Conservation (phyloP, 345 rosid genomes). For the Schrenkiella parvula region DNA sequence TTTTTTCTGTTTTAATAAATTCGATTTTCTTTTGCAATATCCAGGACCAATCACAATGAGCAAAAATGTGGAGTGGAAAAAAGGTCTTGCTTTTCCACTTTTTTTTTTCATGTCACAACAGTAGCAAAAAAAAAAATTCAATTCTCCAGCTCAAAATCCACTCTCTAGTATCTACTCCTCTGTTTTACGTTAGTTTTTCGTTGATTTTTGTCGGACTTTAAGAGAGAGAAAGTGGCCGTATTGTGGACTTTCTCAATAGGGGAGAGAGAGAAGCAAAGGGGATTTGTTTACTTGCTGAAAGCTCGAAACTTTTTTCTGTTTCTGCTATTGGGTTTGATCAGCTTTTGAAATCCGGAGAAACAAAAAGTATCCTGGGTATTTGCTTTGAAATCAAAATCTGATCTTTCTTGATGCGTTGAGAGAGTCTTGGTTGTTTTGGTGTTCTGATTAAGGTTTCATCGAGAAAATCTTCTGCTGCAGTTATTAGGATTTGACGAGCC, state of each 20-base stretch:
- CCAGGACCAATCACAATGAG: neutral
- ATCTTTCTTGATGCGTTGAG: neutral
- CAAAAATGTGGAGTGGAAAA: neutral
- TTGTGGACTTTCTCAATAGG: conserved; percentile 26
- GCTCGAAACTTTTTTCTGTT: conserved; percentile 7
- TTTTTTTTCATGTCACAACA: neutral
- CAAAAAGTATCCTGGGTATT: conserved; percentile 1
- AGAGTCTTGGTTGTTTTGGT: conserved; percentile 3
- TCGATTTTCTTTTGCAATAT: neutral
- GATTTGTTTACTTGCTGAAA: conserved; percentile 9
- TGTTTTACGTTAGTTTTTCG: conserved; percentile 10
- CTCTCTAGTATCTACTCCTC: conserved; percentile 10
- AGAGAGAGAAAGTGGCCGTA: conserved; percentile 25
- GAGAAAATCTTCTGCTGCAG: neutral
- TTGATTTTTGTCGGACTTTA: conserved; percentile 32
- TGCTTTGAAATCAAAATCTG: conserved; percentile 23
- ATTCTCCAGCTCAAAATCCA: conserved; percentile 23
- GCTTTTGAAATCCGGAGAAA: conserved; percentile 16
- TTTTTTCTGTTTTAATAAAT: neutral
- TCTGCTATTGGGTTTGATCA: conserved; percentile 29
- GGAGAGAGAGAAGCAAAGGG: neutral
- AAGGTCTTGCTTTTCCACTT: neutral
- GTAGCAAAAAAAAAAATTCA: neutral
- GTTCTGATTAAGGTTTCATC: neutral
- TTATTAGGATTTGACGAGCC: conserved; percentile 22